Evolutionary conservation across 2,329 filamentous ascomycete genomes (phyloP).

Genomic region (Pseudogymnoascus pannorum): DNA sequence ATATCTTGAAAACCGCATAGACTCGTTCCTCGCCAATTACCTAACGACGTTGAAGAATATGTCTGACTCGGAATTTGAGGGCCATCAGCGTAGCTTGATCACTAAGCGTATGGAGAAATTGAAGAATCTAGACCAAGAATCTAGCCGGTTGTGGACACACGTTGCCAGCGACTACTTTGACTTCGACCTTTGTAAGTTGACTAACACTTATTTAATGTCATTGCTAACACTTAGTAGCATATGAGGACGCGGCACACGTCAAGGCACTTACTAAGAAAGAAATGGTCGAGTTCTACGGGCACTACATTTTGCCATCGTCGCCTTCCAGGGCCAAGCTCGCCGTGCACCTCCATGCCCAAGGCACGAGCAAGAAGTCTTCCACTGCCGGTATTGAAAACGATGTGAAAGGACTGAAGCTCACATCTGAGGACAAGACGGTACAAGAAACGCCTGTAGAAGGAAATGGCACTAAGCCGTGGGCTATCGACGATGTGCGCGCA

Average conservation of each 20-base stretch:
- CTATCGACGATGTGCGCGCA: slow-evolving; percentile 70
- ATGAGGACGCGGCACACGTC: slow-evolving; percentile 66
- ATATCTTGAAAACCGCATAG: slow-evolving; percentile 82
- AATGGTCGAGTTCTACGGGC: slow-evolving; percentile 70
- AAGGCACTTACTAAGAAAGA: slow-evolving; percentile 70
- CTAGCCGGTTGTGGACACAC: slow-evolving; percentile 73
- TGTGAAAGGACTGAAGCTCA: slow-evolving; percentile 25
- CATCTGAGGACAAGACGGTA: slow-evolving; percentile 26
- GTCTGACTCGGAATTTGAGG: slow-evolving; percentile 77
- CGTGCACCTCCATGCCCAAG: slow-evolving; percentile 74
- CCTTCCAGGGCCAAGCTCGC: slow-evolving; percentile 70
- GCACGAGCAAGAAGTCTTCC: slow-evolving; percentile 39
- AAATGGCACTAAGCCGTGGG: slow-evolving; percentile 47
- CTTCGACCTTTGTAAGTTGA: slow-evolving; percentile 68
- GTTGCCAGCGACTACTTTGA: slow-evolving; percentile 83
- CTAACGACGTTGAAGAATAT: slow-evolving; percentile 62
- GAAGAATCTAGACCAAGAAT: slow-evolving; percentile 86
- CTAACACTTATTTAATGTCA: neutral
- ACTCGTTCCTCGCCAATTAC: slow-evolving; percentile 69
- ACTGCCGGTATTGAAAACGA: slow-evolving; percentile 34
- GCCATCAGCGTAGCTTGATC: slow-evolving; percentile 82
- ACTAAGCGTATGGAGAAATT: slow-evolving; percentile 82
- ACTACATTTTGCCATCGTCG: slow-evolving; percentile 69
- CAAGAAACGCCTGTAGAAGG: slow-evolving; percentile 13
- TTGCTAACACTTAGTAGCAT: slow-evolving; percentile 16